Evolutionary conservation across 345 rosid genomes (phyloP), one percentile per base, ranked within the genome.

Genomic region (Limnanthes douglasii): DNA sequence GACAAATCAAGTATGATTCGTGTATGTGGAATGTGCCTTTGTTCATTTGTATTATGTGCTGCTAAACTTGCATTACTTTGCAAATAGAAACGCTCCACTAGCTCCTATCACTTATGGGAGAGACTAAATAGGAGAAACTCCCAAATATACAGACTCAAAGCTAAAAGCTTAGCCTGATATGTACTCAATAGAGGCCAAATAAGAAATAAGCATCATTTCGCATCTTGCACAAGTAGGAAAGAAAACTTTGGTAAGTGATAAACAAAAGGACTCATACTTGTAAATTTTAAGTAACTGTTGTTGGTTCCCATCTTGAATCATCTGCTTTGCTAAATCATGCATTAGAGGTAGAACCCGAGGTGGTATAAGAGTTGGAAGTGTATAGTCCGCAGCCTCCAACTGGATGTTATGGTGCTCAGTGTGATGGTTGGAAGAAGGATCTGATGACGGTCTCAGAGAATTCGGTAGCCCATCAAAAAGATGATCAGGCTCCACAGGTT

Each of bases 381-480:
- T 80, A 49, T 72, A 84, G 37, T 57, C 48, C 50, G 76, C 78
- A 54, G 53, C 61, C 53, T 80, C 98, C n/a, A 54, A 12, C 11
- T 54, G 60, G 44, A 31, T 38, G 12, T 70, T 69, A 11, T 69
- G 92, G 42, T 67, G 65, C 46, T 70, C 84, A 15, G 55, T 45
- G 28, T 74, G 84, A 44, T 50, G 51, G 34, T 60, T 38, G 5
- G 70, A 52, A 54, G 54, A 29, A 7, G 46, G 70, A 39, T 74
- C 86, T 21, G 83, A 48, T 5, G 97, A 71, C 13, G 98, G 95
- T 26, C 92, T 83, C 65, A 80, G 53, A 10, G 95, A 75, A 60
- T 74, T 80, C 19, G 98, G 98, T 28, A 90, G 85, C 60, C 98
- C 74, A 46, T 80, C 93, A 47, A 79, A 90, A 58, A 90, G 86